These are phyloP conservation scores for Gyromitra esculenta DNA, from an alignment of 2,329 filamentous ascomycete genomes.

Conservation along the genomic window DNA sequence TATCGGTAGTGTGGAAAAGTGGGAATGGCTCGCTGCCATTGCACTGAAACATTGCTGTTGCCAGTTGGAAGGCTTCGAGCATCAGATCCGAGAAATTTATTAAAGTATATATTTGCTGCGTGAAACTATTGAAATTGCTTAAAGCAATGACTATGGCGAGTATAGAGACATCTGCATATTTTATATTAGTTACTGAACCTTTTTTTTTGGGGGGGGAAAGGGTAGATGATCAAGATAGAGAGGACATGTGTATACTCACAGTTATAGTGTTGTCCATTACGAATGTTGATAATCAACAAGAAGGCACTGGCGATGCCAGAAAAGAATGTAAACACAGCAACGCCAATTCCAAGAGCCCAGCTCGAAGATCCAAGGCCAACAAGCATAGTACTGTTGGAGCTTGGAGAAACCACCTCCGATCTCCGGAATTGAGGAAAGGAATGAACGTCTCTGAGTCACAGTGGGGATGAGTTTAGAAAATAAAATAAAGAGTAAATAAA, in stretches of 20 bases:
- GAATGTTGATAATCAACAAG: conserved; percentile 42
- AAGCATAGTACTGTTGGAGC: conserved; percentile 19
- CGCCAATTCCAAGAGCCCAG: conserved; percentile 47
- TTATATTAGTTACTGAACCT: conserved; percentile 3
- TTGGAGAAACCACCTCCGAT: background rate
- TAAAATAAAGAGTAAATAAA: conserved; percentile 6
- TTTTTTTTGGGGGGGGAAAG: background rate
- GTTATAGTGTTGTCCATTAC: conserved; percentile 42
- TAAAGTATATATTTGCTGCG: conserved; percentile 43
- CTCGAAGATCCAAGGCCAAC: conserved; percentile 44
- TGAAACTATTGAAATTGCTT: conserved; percentile 46
- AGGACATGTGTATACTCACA: conserved; percentile 20
- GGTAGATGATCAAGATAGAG: background rate
- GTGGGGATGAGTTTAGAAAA: background rate
- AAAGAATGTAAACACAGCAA: conserved; percentile 45
- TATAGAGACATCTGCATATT: conserved; percentile 40
- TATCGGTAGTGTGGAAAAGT: conserved; percentile 37
- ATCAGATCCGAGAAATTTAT: conserved; percentile 42
- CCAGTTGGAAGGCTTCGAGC: conserved; percentile 39
- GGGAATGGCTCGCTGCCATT: conserved; percentile 32
- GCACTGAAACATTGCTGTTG: conserved; percentile 34
- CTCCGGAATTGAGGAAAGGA: background rate
- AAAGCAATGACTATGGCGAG: conserved; percentile 39
- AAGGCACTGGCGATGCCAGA: conserved; percentile 37
- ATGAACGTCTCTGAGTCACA: conserved; percentile 9